Conservation (phyloP, 2,329 filamentous ascomycete genomes). For the Clathrospora elynae region DNA sequence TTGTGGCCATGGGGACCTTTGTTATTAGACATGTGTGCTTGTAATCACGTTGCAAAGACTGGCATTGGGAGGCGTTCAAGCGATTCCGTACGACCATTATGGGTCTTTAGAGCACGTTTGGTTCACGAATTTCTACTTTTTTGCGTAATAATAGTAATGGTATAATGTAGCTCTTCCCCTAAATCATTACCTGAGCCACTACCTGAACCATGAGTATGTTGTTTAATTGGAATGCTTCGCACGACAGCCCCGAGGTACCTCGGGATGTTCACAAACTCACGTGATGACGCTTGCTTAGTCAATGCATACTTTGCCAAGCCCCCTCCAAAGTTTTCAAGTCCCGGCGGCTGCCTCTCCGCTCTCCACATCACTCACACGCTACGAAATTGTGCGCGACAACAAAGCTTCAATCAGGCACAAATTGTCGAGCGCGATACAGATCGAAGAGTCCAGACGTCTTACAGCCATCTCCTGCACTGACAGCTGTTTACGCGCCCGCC, state of each 20-base stretch:
- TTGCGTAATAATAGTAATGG: slow-evolving; percentile 18
- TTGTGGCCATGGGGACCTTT: not conserved
- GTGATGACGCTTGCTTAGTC: slow-evolving; percentile 7
- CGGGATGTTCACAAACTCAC: too few relatives aligned
- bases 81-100: slow-evolving; percentile 6
- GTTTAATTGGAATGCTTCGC: too few relatives aligned
- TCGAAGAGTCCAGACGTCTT: slow-evolving; percentile 19
- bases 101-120: slow-evolving; percentile 3
- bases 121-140: not conserved
- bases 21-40: slow-evolving; percentile 6
- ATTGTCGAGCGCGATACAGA: slow-evolving; percentile 18
- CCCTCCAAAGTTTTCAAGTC: slow-evolving; percentile 12
- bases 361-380: slow-evolving; percentile 15
- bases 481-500: slow-evolving; percentile 21
- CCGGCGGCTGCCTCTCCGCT: slow-evolving; percentile 4
- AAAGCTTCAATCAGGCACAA: slow-evolving; percentile 21
- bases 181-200: too few relatives aligned
- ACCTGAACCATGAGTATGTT: too few relatives aligned
- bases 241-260: too few relatives aligned
- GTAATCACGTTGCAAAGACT: slow-evolving; percentile 7
- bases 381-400: slow-evolving; percentile 19
- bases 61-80: slow-evolving; percentile 16
- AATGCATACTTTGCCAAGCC: slow-evolving; percentile 10
- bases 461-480: slow-evolving; percentile 16
- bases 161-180: too few relatives aligned